Conservation (phyloP, 345 rosid species). For the Rhodamnia rubescens region DNA sequence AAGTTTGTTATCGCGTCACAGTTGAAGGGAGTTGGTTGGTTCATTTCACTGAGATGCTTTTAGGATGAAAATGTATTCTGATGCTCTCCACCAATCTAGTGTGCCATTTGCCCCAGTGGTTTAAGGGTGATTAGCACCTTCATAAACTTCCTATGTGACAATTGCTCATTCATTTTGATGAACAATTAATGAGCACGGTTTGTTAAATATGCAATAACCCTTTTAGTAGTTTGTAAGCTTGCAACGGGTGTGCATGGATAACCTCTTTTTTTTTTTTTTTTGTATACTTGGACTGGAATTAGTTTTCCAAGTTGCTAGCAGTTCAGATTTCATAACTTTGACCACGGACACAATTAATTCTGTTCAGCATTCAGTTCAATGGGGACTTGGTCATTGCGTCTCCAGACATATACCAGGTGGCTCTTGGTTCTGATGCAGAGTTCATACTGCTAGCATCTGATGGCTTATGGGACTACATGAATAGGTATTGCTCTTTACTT, state of each 20-base stretch:
- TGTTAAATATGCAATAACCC: not conserved
- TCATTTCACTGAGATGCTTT: not conserved
- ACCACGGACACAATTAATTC: not conserved
- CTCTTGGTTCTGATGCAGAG: constrained; percentile 70
- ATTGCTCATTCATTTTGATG: not conserved
- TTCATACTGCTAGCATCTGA: constrained; percentile 81
- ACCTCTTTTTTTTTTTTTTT: too few species aligned
- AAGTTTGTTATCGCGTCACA: not conserved
- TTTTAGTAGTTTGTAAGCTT: not conserved
- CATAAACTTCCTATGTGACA: not conserved
- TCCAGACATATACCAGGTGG: constrained; percentile 61
- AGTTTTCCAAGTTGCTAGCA: not conserved
- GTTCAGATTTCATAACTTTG: not conserved
- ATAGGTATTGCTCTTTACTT: constrained; percentile 31
- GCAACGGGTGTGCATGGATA: not conserved
- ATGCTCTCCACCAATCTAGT: not conserved
- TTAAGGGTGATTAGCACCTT: not conserved
- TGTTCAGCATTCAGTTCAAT: constrained; percentile 47
- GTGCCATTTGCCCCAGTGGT: not conserved
- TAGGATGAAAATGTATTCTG: not conserved
- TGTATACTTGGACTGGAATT: not conserved
- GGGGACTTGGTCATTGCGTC: constrained; percentile 71
- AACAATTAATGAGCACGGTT: not conserved
- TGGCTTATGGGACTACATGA: constrained; percentile 95
- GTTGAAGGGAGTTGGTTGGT: not conserved